Evolutionary conservation across 805 yeast species (phyloP), one percentile per base, ranked within the genome.

Genomic region (Metschnikowia reukaufii): DNA sequence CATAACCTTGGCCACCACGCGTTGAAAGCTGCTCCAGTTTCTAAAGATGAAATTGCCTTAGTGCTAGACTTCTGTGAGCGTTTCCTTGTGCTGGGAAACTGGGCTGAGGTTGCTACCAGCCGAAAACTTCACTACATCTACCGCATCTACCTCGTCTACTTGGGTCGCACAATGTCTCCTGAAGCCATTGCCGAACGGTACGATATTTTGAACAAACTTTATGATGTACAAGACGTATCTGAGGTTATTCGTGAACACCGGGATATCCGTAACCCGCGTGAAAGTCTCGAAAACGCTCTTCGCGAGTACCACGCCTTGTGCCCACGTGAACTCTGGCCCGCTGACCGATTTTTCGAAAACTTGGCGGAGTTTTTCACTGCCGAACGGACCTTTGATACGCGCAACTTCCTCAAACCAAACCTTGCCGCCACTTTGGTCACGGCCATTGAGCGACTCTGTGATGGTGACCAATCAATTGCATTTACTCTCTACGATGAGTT

Each of bases 361-460:
- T 56, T 58, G 7, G 66, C 69, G 8, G 59, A 45, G 31, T 63
- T 67, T 29, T 70, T 70, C 48, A 45, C 51, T 12, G 73, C 73
- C 12, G 72, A 66, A 33, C 54, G 60, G 30, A 47, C 52, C 12
- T 50, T 67, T 21, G 42, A 53, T 19, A 49, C 65, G 9, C 45
- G 48, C 9, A 61, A 66, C 48, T 58, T 58, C 45, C 49, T 69
- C 10, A 44, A 44, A 16, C 60, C 63, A 1, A 43, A 44, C 10
- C 50, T 59, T 40, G 52, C 60, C 12, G 49, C 51, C 16, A 39
- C 29, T 13, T 29, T 67, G 23, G 57, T 58, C 51, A 18, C 18
- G 21, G 45, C 50, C 5, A 48, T 68, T 13, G 52, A 54, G 37
- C 16, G 46, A 17, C 50, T 54, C 35, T 57, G 60, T 29, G 47